Conservation (phyloP, 2,329 filamentous ascomycete species). For the Alternaria atra region DNA sequence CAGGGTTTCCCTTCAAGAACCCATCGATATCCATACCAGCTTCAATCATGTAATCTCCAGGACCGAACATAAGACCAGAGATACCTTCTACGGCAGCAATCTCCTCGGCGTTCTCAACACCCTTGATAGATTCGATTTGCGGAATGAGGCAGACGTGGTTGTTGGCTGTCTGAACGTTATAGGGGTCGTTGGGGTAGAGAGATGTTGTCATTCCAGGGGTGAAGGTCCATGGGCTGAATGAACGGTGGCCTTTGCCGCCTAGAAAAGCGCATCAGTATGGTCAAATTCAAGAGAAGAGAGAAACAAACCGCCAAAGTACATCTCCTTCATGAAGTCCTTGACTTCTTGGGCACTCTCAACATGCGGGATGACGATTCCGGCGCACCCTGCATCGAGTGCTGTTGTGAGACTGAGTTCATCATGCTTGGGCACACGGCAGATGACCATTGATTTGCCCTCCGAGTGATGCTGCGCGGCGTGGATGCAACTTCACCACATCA, state of each 20-base stretch:
- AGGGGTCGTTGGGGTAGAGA: conserved; percentile 34
- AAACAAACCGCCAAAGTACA: conserved; percentile 27
- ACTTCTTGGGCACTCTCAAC: conserved; percentile 36
- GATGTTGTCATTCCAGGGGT: conserved; percentile 31
- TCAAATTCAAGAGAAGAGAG: not conserved
- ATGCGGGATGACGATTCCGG: conserved; percentile 36
- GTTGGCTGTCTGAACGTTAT: conserved; percentile 35
- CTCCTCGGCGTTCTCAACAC: conserved; percentile 36
- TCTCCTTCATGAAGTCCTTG: conserved; percentile 33
- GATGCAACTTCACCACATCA: conserved; percentile 25
- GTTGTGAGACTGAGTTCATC: conserved; percentile 34
- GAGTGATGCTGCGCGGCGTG: conserved; percentile 41
- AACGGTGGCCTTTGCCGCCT: conserved; percentile 28
- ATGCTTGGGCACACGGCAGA: conserved; percentile 37
- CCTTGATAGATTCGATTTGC: conserved; percentile 38
- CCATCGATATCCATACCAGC: conserved; percentile 30
- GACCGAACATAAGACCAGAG: conserved; percentile 37
- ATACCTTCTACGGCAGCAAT: conserved; percentile 40
- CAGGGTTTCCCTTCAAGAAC: conserved; percentile 24
- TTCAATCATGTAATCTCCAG: conserved; percentile 38
- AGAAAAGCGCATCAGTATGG: conserved; percentile 5
- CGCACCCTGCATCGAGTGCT: conserved; percentile 37
- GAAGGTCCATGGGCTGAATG: conserved; percentile 39
- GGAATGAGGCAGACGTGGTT: conserved; percentile 39
- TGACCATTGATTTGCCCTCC: conserved; percentile 31